These are phyloP conservation scores for Pseudopediastrum boryanum DNA, from an alignment of 139 green algal genomes.

Conservation along the genomic window DNA sequence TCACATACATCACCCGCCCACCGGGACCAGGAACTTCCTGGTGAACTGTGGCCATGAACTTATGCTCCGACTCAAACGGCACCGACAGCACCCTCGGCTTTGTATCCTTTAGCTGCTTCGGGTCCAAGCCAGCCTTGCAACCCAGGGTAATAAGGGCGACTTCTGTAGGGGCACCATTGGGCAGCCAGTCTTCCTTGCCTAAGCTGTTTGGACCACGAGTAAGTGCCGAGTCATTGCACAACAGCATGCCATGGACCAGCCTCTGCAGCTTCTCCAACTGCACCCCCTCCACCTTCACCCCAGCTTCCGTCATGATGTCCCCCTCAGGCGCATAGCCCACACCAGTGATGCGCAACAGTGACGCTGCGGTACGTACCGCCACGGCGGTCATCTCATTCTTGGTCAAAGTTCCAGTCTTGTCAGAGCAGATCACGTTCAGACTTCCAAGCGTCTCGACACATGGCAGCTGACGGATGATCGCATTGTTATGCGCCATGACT, in stretches of 20 bases:
- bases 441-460: constrained; percentile 56
- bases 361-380: constrained; percentile 6
- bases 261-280: not conserved
- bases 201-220: not conserved
- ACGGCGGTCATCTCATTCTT: constrained; percentile 79
- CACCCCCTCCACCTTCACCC: not conserved
- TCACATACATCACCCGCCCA: constrained; percentile 37
- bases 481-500: constrained; percentile 49
- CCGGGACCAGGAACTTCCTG: not conserved
- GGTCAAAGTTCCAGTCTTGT: constrained; percentile 62
- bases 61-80: constrained; percentile 51
- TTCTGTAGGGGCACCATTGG: constrained; percentile 42
- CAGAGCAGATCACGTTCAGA: constrained; percentile 52
- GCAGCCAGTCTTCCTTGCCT: constrained; percentile 15
- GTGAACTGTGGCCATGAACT: too few relatives aligned
- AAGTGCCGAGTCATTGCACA: constrained; percentile 51
- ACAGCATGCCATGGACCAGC: constrained; percentile 41
- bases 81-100: constrained; percentile 34
- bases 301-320: constrained; percentile 18
- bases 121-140: constrained; percentile 39
- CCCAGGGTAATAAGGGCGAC: constrained; percentile 26
- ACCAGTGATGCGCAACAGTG: constrained; percentile 37
- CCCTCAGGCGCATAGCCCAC: constrained; percentile 51
- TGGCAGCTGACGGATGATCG: constrained; percentile 55
- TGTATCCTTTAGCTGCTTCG: constrained; percentile 8